Evolutionary conservation across 2,329 filamentous ascomycete species (phyloP).

Genomic region (Paecilomyces dactylethromorphus): DNA sequence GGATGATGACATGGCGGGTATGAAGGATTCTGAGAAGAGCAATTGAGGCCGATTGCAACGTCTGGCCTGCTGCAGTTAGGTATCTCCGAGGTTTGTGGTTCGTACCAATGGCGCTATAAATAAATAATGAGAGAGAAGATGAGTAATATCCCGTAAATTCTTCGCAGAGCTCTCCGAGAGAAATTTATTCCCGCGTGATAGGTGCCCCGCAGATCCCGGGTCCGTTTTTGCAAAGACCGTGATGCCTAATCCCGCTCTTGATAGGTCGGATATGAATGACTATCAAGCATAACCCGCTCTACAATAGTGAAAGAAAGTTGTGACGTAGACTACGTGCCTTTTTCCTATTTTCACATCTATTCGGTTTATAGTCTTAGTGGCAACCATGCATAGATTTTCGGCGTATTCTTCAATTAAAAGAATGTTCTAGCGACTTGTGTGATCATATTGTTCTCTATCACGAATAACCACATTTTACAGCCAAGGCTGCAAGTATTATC

Average conservation of each 20-base stretch:
- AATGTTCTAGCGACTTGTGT: background rate
- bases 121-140: background rate
- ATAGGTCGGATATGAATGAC: background rate
- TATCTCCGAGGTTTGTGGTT: background rate
- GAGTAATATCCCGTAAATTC: background rate
- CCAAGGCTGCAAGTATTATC: background rate
- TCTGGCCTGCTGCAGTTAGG: too few relatives aligned
- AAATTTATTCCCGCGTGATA: background rate
- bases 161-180: background rate
- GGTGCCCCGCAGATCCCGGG: background rate
- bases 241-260: background rate
- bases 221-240: background rate
- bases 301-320: too few relatives aligned
- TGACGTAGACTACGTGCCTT: too few relatives aligned
- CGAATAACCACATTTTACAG: background rate
- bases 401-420: background rate
- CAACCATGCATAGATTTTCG: too few relatives aligned
- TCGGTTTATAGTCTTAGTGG: too few relatives aligned
- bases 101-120: background rate
- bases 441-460: background rate
- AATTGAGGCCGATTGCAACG: background rate
- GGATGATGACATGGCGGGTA: slow-evolving; percentile 17
- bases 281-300: too few relatives aligned
- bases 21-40: background rate
- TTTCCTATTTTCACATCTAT: too few relatives aligned